Base-by-base conservation (phyloP, 139 green algal species). In the Chlorella sp. region DNA sequence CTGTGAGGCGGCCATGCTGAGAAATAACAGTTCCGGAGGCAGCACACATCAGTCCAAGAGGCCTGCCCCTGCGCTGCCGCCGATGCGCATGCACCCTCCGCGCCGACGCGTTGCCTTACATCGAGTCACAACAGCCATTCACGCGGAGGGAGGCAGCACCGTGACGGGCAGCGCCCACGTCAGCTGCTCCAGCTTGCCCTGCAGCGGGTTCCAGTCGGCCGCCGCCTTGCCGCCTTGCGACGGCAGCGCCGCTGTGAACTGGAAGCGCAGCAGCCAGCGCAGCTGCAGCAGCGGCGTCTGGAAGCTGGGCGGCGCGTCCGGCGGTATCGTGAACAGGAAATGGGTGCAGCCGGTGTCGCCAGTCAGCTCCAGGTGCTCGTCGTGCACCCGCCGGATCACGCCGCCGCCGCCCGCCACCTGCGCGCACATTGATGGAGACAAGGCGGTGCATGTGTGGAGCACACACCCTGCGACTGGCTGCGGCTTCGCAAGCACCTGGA, bases 251-350 rank as follows among this genome's bases (percentile, higher is more conserved):
- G 81, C 70, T 46, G 86, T 90, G 70, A 97, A 91, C 82, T 96
- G 90, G 87, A 97, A 97, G 34, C 92, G 91, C 84, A 97, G 90
- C 68, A 95, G 81, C 90, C 90, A 93, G 58, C 85, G 90, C 80
- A 96, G 88, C 28, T 81, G 46, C 6, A 96, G 82, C 84, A 97
- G 89, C 13, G 92, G 94, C 13, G 92, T 96, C 14, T 87, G 80
- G 84, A 98, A 98, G 38, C 90, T 95, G 16, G 93, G 84, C 6
- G 92, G 88, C 11, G 90, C 94, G 20, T 88, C 88, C 26, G 84
- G 67, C 9, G 94, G 94, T n/a, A 98, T 82, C 22, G 91, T 92
- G 75, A 97, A 95, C 34, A 92, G 80, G 81, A 98, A 97, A 69
- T 93, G 89, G 5, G 90, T 91, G 68, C 92, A 85, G 6, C 92